Percentiles rank a stretch among this genome's conserved stretches.
These are phyloP conservation scores for Saccharum hybrid DNA, from an alignment of 202 grass and related monocot species.

Conservation along the genomic window DNA sequence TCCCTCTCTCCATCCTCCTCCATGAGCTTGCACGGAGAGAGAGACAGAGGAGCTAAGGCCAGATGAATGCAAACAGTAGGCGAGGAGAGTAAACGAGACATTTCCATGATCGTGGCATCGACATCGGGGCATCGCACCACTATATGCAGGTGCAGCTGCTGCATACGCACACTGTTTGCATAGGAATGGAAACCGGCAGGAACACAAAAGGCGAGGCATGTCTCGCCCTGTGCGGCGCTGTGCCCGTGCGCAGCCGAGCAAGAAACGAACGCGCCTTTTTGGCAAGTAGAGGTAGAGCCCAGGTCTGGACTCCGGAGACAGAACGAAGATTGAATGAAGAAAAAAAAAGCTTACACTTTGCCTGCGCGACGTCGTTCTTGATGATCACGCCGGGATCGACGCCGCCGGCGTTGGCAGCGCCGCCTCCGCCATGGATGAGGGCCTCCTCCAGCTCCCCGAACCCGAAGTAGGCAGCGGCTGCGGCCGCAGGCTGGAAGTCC, in stretches of 20 bases:
- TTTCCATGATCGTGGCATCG: constrained; percentile 61
- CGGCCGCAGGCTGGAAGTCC: constrained; percentile 77
- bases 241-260: constrained; percentile 26
- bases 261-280: constrained; percentile 45
- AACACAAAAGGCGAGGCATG: constrained; percentile 70
- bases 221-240: constrained; percentile 59
- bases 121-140: constrained; percentile 49
- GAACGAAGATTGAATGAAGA: background rate
- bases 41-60: background rate
- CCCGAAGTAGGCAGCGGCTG: constrained; percentile 74
- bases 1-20: background rate
- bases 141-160: constrained; percentile 41
- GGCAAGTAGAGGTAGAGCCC: constrained; percentile 44
- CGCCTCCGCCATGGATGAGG: constrained; percentile 69
- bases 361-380: constrained; percentile 52
- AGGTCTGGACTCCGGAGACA: constrained; percentile 26
- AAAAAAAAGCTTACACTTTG: constrained; percentile 54
- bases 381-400: constrained; percentile 55
- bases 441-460: constrained; percentile 95
- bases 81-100: constrained; percentile 9
- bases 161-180: constrained; percentile 34
- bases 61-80: background rate
- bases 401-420: background rate
- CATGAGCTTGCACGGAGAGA: background rate
- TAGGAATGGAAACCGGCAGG: constrained; percentile 32